phyloP scores from a whole-genome alignment of 2,329 filamentous ascomycete species.

The Ophiocordyceps sinensis region DNA sequence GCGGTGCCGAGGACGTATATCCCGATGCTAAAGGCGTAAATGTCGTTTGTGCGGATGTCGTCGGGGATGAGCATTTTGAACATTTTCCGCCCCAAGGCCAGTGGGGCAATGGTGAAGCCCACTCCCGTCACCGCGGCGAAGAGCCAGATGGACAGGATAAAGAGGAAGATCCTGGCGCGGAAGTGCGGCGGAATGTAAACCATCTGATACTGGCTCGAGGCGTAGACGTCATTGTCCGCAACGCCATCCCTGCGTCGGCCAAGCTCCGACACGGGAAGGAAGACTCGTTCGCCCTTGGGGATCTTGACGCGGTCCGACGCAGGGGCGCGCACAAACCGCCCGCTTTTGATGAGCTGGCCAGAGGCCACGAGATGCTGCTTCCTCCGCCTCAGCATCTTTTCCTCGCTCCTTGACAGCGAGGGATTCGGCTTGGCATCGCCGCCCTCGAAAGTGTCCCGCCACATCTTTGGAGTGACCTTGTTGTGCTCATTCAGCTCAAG shows the following conservation, averaged over 20 bases:
- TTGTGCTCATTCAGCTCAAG: conserved; percentile 29
- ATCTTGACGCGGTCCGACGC: conserved; percentile 92
- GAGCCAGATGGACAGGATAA: conserved; percentile 82
- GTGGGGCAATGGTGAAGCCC: conserved; percentile 69
- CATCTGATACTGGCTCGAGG: conserved; percentile 48
- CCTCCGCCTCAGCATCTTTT: conserved; percentile 18
- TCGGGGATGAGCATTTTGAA: conserved; percentile 59
- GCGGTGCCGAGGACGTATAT: conserved; percentile 64
- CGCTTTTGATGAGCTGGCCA: conserved; percentile 49
- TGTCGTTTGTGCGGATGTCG: conserved; percentile 71
- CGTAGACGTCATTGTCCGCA: conserved; percentile 32
- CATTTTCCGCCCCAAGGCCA: conserved; percentile 69
- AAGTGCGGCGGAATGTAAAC: conserved; percentile 82
- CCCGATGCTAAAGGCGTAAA: conserved; percentile 90
- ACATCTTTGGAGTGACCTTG: conserved; percentile 37
- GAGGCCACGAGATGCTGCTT: conserved; percentile 32
- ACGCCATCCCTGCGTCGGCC: conserved; percentile 49
- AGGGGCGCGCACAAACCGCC: conserved; percentile 79
- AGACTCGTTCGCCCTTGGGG: conserved; percentile 68
- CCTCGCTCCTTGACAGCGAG: conserved; percentile 19
- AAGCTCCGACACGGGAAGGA: conserved; percentile 56
- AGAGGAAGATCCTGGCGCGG: conserved; percentile 61
- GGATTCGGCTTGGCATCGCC: conserved; percentile 28
- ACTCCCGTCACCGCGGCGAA: conserved; percentile 85
- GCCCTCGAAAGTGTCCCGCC: conserved; percentile 39